phyloP scores from a whole-genome alignment of 2,329 filamentous ascomycete genomes.

The Cryphonectria radicalis region DNA sequence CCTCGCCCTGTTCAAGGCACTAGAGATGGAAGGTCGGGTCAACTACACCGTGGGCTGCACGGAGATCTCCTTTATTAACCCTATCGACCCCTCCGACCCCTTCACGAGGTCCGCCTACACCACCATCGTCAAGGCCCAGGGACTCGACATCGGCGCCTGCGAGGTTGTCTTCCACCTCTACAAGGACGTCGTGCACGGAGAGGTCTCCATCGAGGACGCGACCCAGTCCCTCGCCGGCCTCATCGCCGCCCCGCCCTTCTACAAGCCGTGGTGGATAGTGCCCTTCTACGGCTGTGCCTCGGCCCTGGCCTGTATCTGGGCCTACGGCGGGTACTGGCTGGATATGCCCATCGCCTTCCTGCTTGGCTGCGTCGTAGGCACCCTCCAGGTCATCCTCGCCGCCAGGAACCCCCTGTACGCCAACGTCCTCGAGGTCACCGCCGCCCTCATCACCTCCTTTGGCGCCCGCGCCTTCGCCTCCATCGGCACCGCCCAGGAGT shows the following conservation, averaged over 20 bases:
- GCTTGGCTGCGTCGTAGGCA: conserved; percentile 23
- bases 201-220: conserved; percentile 27
- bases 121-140: conserved; percentile 30
- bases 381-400: conserved; percentile 23
- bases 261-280: conserved; percentile 26
- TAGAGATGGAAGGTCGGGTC: conserved; percentile 30
- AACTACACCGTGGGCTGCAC: conserved; percentile 31
- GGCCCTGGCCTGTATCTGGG: conserved; percentile 16
- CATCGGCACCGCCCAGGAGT: conserved; percentile 16
- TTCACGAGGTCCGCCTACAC: conserved; percentile 29
- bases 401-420: conserved; percentile 23
- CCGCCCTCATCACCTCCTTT: conserved; percentile 23
- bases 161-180: conserved; percentile 29
- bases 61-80: conserved; percentile 29
- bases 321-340: conserved; percentile 22
- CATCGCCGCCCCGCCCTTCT: conserved; percentile 24
- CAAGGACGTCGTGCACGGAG: conserved; percentile 29
- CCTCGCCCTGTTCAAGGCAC: conserved; percentile 25
- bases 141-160: conserved; percentile 30
- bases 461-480: conserved; percentile 23
- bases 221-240: conserved; percentile 17
- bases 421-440: conserved; percentile 25
- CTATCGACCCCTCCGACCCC: conserved; percentile 27
- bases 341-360: conserved; percentile 27
- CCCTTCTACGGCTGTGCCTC: conserved; percentile 24